Evolutionary conservation across 73 alveolate genomes (phyloP).

Genomic region (Halteria grandinella): DNA sequence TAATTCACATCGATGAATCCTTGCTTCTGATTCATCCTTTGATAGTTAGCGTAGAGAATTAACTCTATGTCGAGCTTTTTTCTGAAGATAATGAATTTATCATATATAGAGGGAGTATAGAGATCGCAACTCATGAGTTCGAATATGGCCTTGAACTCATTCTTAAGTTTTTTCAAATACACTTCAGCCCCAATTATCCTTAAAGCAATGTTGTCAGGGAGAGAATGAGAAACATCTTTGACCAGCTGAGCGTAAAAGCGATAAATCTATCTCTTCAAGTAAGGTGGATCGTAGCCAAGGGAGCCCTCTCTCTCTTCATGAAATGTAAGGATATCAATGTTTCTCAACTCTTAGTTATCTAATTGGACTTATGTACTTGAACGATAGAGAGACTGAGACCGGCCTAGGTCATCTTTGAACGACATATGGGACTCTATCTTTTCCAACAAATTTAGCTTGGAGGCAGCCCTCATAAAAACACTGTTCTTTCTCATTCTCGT

Average conservation of each 20-base stretch:
- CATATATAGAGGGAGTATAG: slow-evolving; percentile 27
- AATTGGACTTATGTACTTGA: too few relatives aligned
- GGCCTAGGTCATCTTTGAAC: too few relatives aligned
- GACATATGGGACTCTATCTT: too few relatives aligned
- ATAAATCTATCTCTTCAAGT: too few relatives aligned
- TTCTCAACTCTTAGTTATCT: too few relatives aligned
- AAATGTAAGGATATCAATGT: too few relatives aligned
- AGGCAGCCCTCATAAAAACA: too few relatives aligned
- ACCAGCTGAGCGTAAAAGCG: slow-evolving; percentile 4
- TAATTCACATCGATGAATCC: slow-evolving; percentile 12
- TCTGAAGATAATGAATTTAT: slow-evolving; percentile 30
- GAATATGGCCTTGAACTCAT: slow-evolving; percentile 48
- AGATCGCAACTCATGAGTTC: slow-evolving; percentile 47
- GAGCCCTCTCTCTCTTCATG: too few relatives aligned
- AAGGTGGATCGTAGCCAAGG: too few relatives aligned
- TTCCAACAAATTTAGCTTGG: too few relatives aligned
- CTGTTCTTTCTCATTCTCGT: too few relatives aligned
- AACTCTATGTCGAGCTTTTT: slow-evolving; percentile 23
- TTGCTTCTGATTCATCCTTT: background rate
- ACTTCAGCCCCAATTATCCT: slow-evolving; percentile 12
- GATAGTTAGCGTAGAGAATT: background rate
- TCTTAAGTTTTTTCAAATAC: slow-evolving; percentile 23
- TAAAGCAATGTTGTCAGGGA: slow-evolving; percentile 14
- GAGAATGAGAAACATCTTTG: slow-evolving; percentile 6
- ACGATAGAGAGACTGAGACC: background rate